Conservation (phyloP, 2,329 filamentous ascomycete species). For the Aspergillus udagawae region DNA sequence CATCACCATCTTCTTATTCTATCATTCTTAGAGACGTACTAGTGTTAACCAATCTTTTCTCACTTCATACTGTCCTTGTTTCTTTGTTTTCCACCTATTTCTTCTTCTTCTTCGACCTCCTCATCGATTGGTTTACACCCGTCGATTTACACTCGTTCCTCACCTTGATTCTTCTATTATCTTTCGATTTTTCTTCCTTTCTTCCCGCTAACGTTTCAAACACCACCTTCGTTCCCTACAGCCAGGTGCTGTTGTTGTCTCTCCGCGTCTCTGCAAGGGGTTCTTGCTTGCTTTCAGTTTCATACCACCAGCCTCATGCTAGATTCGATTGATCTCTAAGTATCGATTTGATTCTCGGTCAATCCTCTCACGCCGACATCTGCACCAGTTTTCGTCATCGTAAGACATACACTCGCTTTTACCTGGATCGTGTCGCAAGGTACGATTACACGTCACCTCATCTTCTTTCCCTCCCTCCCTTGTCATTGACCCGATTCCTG, state of each 20-base stretch:
- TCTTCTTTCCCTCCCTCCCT: conserved; percentile 1
- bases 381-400: conserved; percentile 4
- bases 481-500: background rate
- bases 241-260: conserved; percentile 26
- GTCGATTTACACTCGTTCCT: conserved; percentile 20
- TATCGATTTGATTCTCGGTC: conserved; percentile 8
- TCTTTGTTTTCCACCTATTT: conserved; percentile 7
- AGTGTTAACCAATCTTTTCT: background rate
- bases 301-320: conserved; percentile 12
- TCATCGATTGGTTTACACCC: conserved; percentile 11
- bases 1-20: conserved; percentile 7
- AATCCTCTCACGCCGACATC: conserved; percentile 3
- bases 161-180: conserved; percentile 10
- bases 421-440: conserved; percentile 4
- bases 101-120: conserved; percentile 9
- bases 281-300: conserved; percentile 11
- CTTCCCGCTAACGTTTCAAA: conserved; percentile 18
- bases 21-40: conserved; percentile 3
- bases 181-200: conserved; percentile 9
- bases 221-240: conserved; percentile 15
- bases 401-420: conserved; percentile 12
- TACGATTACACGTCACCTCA: conserved; percentile 5
- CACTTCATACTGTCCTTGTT: conserved; percentile 4
- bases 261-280: conserved; percentile 17
- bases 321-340: conserved; percentile 6